Conservation (phyloP, 345 rosid species). For the Camelina hispida region DNA sequence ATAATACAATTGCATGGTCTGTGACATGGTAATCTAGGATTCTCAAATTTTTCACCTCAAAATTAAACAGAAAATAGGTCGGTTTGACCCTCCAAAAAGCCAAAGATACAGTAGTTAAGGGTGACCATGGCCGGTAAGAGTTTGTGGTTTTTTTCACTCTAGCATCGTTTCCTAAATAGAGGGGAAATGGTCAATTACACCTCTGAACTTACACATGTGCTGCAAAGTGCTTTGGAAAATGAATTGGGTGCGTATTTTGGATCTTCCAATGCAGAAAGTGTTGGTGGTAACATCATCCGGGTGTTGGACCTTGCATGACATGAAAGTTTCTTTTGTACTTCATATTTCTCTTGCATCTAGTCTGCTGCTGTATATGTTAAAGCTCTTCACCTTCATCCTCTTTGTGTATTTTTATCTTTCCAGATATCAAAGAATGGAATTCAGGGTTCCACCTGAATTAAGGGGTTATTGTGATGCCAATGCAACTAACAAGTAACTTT, state of each 20-base stretch:
- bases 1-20: slow-evolving; percentile 19
- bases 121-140: too few relatives aligned
- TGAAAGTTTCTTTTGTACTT: neutral
- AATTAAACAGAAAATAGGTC: neutral
- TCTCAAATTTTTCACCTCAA: neutral
- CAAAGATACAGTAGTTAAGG: too few relatives aligned
- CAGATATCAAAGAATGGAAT: slow-evolving; percentile 92
- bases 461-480: slow-evolving; percentile 63
- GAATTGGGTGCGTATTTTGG: neutral
- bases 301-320: neutral
- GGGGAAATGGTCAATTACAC: neutral
- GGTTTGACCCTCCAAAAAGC: neutral
- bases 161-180: too few relatives aligned
- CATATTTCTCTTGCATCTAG: neutral
- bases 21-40: slow-evolving; percentile 7
- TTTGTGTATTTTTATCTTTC: slow-evolving; percentile 25
- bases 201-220: neutral
- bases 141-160: too few relatives aligned
- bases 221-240: neutral
- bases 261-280: slow-evolving; percentile 14
- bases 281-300: neutral
- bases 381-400: slow-evolving; percentile 5
- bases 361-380: slow-evolving; percentile 3
- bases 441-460: slow-evolving; percentile 80
- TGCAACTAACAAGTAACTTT: slow-evolving; percentile 58